phyloP scores from a whole-genome alignment of 2,329 filamentous ascomycete genomes.

The Zymoseptoria ardabiliae region DNA sequence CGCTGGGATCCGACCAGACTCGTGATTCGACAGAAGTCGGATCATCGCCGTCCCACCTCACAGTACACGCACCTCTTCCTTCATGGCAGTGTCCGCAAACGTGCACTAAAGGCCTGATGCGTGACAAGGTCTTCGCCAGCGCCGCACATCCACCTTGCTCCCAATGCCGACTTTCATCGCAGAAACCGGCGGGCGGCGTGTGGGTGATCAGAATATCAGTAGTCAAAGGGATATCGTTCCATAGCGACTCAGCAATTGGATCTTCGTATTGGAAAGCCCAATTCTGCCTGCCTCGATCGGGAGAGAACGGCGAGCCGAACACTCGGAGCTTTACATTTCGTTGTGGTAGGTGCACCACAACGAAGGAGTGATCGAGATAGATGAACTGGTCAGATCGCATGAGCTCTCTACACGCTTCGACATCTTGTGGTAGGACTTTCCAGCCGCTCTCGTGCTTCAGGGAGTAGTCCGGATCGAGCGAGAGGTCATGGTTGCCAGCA shows the following conservation, averaged over 20 bases:
- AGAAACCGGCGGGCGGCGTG: slow-evolving; percentile 55
- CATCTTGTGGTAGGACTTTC: slow-evolving; percentile 35
- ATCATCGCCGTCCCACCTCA: slow-evolving; percentile 46
- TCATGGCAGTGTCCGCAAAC: slow-evolving; percentile 69
- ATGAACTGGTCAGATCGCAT: slow-evolving; percentile 48
- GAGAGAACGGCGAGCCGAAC: slow-evolving; percentile 65
- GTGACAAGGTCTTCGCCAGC: slow-evolving; percentile 51
- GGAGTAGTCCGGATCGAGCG: slow-evolving; percentile 46
- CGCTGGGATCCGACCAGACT: slow-evolving; percentile 54
- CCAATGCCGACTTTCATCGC: slow-evolving; percentile 41
- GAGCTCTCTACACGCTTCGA: slow-evolving; percentile 48
- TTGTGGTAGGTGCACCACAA: slow-evolving; percentile 50
- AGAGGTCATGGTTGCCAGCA: slow-evolving; percentile 70
- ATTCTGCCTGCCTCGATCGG: slow-evolving; percentile 26
- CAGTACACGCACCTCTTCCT: slow-evolving; percentile 55
- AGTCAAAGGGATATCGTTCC: slow-evolving; percentile 54
- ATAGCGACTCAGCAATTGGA: slow-evolving; percentile 40
- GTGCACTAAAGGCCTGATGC: slow-evolving; percentile 55
- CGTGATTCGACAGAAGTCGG: background rate
- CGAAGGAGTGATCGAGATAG: slow-evolving; percentile 56
- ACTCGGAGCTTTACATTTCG: slow-evolving; percentile 56
- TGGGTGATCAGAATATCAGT: slow-evolving; percentile 65
- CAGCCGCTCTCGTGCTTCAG: slow-evolving; percentile 25
- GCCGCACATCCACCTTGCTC: slow-evolving; percentile 53
- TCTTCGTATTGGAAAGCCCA: slow-evolving; percentile 63